phyloP scores from a whole-genome alignment of 805 yeast genomes.

The Pichia gijzeniarum region DNA sequence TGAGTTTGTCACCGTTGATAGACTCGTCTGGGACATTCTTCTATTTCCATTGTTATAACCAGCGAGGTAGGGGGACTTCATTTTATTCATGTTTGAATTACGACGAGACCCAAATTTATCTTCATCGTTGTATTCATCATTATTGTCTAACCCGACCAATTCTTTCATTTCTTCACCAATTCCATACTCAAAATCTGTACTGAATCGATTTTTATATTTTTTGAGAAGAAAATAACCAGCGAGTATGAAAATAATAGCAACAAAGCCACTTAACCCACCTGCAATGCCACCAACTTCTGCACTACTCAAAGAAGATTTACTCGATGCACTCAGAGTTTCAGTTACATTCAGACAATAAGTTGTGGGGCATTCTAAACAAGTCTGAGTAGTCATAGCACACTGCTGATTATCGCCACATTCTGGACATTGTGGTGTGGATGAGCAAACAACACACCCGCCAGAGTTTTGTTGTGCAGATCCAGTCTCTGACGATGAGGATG shows the following conservation, averaged over 20 bases:
- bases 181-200: conserved; percentile 17
- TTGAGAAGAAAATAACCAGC: conserved; percentile 37
- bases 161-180: conserved; percentile 11
- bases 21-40: conserved; percentile 27
- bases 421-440: conserved; percentile 44
- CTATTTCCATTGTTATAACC: conserved; percentile 6
- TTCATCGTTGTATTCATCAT: conserved; percentile 21
- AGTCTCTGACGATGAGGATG: not conserved
- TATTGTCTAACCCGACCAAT: conserved; percentile 18
- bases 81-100: conserved; percentile 14
- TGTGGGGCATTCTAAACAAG: conserved; percentile 53
- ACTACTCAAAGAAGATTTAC: conserved; percentile 11
- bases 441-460: conserved; percentile 26
- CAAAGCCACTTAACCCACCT: conserved; percentile 68
- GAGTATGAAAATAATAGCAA: conserved; percentile 32
- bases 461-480: not conserved
- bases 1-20: conserved; percentile 45
- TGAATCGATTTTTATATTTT: conserved; percentile 33
- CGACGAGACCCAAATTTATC: not conserved
- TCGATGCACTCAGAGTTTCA: conserved; percentile 15
- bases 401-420: conserved; percentile 43
- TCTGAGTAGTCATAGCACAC: conserved; percentile 49
- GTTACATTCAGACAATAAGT: conserved; percentile 40
- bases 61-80: not conserved
- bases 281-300: conserved; percentile 53